These are phyloP conservation scores for Neckera pumila DNA, from an alignment of 225 moss, liverwort and hornwort genomes.

Conservation along the genomic window DNA sequence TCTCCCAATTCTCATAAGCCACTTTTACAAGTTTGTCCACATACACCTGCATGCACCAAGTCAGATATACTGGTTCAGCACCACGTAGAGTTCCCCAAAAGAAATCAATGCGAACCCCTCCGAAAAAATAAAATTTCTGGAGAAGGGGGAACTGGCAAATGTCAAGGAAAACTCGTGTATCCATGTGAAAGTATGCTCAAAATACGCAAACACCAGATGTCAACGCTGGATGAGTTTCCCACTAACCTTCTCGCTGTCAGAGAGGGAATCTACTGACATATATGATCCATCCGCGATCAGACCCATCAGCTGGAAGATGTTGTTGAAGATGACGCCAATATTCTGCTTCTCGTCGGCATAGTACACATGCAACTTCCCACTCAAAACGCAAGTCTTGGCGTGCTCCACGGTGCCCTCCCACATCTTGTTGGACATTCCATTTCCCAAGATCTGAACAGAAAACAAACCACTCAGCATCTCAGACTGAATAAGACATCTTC, in stretches of 20 bases:
- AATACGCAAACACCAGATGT: not conserved
- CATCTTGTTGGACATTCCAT: conserved; percentile 53
- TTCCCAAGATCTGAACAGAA: conserved; percentile 21
- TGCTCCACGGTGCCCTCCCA: conserved; percentile 50
- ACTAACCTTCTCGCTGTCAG: conserved; percentile 41
- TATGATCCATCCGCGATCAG: conserved; percentile 47
- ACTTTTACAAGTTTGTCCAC: conserved; percentile 56
- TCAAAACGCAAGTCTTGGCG: conserved; percentile 34
- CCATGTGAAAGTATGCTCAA: not conserved
- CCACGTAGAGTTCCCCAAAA: no score
- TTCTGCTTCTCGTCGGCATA: conserved; percentile 35
- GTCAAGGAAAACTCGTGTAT: not conserved
- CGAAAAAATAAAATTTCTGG: not conserved
- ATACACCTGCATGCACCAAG: conserved; percentile 11
- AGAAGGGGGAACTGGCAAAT: not conserved
- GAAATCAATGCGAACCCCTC: not conserved
- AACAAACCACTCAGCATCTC: not conserved
- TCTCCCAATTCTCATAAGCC: conserved; percentile 58
- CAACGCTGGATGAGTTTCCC: not conserved
- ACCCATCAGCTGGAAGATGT: conserved; percentile 43
- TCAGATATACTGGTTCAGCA: not conserved
- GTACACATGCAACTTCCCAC: conserved; percentile 31
- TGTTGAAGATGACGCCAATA: conserved; percentile 39
- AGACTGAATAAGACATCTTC: not conserved
- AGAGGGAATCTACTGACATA: conserved; percentile 48